Conservation (phyloP, 148 eudicot species). For the Euryodendron excelsum region DNA sequence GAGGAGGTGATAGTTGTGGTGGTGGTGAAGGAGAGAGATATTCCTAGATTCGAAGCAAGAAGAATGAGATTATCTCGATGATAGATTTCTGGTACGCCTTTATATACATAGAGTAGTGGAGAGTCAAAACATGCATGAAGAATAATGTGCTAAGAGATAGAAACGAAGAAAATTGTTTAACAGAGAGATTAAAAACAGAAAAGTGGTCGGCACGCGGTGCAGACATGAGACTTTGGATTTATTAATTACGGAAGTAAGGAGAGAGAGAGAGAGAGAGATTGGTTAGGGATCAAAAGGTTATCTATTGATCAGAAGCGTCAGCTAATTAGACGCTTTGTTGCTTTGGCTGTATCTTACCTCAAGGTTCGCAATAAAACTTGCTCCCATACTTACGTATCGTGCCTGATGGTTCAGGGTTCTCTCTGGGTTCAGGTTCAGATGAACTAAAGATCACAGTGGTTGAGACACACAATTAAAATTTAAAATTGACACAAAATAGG, state of each 20-base stretch:
- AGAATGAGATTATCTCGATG: not conserved
- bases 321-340: not conserved
- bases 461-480: too few relatives aligned
- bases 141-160: not conserved
- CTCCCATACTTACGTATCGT: too few relatives aligned
- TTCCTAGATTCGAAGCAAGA: not conserved
- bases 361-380: too few relatives aligned
- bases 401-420: too few relatives aligned
- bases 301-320: not conserved
- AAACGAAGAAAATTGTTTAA: not conserved
- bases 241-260: too few relatives aligned
- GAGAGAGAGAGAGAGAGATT: too few relatives aligned
- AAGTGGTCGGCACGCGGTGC: slow-evolving; percentile 5
- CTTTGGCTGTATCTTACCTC: too few relatives aligned
- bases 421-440: too few relatives aligned
- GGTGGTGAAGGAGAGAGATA: not conserved
- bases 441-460: too few relatives aligned
- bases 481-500: too few relatives aligned
- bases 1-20: not conserved
- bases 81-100: not conserved
- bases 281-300: too few relatives aligned
- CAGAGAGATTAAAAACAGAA: not conserved
- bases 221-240: too few relatives aligned
- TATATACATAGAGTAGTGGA: not conserved
- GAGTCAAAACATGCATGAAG: not conserved